Evolutionary conservation across 2,329 filamentous ascomycete genomes (phyloP).

Genomic region (Aspergillus piperis): DNA sequence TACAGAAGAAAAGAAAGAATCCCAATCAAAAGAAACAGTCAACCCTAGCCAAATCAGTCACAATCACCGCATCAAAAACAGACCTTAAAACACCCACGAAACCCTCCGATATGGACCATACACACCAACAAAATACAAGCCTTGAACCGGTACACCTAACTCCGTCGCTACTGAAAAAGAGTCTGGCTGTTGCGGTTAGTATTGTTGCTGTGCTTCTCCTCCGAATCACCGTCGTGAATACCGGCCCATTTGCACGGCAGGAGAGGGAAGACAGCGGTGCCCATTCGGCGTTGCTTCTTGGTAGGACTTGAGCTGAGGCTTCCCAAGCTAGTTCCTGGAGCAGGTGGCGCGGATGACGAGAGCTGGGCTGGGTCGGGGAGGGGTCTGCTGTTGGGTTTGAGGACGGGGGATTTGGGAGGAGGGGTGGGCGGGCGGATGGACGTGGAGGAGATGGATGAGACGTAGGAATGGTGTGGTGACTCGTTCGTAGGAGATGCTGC

Average conservation of each 20-base stretch:
- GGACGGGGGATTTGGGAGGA: background rate
- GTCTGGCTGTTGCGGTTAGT: constrained; percentile 2
- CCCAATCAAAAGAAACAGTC: background rate
- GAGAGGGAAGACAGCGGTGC: constrained; percentile 13
- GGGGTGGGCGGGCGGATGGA: background rate
- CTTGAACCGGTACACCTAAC: constrained; percentile 21
- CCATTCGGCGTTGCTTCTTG: constrained; percentile 19
- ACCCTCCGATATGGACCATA: constrained; percentile 16
- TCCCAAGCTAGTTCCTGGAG: background rate
- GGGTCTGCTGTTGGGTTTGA: background rate
- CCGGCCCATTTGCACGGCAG: background rate
- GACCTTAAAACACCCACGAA: constrained; percentile 4
- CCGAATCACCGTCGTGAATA: background rate
- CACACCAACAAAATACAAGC: constrained; percentile 16
- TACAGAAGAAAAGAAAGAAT: no score
- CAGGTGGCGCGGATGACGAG: background rate
- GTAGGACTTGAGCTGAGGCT: background rate
- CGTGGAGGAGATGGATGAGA: background rate
- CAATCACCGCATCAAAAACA: background rate
- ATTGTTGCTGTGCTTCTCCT: background rate
- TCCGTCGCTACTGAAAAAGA: constrained; percentile 26
- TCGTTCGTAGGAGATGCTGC: background rate
- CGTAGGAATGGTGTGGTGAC: no score
- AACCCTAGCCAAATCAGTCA: background rate
- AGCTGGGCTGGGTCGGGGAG: background rate